Conservation (phyloP, 805 yeast species). For the Starmerella apicola region DNA sequence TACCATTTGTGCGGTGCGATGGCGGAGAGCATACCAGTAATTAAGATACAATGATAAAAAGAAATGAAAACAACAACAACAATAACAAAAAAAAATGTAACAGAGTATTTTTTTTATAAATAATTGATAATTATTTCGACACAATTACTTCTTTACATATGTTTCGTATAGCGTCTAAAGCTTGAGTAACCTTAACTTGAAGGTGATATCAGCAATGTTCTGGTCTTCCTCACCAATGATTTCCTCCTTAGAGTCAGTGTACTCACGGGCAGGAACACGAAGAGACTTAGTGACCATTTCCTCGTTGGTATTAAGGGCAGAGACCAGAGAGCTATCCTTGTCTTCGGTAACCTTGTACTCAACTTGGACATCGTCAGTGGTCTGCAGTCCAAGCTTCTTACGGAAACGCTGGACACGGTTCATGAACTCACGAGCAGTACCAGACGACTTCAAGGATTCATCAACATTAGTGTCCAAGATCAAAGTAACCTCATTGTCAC, state of each 20-base stretch:
- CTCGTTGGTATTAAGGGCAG: constrained; percentile 49
- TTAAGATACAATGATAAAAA: too few relatives aligned
- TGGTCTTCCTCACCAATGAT: constrained; percentile 85
- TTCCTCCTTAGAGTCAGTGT: constrained; percentile 33
- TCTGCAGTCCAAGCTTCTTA: constrained; percentile 87
- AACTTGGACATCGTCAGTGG: constrained; percentile 88
- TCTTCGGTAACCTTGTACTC: constrained; percentile 60
- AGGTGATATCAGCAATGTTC: constrained; percentile 59
- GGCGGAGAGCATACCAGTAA: too few relatives aligned
- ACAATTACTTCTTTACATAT: too few relatives aligned
- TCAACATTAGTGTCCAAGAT: constrained; percentile 79
- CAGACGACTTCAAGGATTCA: constrained; percentile 83
- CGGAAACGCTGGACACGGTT: constrained; percentile 96
- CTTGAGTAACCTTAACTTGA: constrained; percentile 65
- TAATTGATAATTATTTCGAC: background rate
- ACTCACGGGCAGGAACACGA: constrained; percentile 45
- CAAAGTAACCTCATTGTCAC: constrained; percentile 79
- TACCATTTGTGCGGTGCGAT: too few relatives aligned
- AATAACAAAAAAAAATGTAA: background rate
- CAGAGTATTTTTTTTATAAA: too few relatives aligned
- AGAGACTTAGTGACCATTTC: constrained; percentile 67
- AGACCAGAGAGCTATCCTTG: constrained; percentile 37
- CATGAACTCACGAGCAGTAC: constrained; percentile 88
- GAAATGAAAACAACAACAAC: background rate
- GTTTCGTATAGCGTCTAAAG: too few relatives aligned